Evolutionary conservation across 805 yeast genomes (phyloP).

Genomic region (Blastobotrys mokoenaii): DNA sequence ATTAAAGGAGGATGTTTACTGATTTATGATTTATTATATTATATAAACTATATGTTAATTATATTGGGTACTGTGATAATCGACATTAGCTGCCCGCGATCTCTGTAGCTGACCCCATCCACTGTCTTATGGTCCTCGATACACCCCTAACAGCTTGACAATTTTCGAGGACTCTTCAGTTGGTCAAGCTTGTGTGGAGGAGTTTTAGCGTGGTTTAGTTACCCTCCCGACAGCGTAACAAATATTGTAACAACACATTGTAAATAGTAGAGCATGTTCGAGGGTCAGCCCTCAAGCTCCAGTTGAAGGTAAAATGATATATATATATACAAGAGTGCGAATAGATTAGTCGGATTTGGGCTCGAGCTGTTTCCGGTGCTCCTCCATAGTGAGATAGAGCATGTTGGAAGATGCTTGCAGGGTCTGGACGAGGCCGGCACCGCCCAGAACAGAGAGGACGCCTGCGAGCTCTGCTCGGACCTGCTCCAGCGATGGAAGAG

Average conservation of each 20-base stretch:
- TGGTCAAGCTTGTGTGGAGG: too few relatives aligned
- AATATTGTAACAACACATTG: too few relatives aligned
- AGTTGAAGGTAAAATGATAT: background rate
- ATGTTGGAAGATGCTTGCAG: conserved; percentile 59
- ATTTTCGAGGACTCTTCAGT: too few relatives aligned
- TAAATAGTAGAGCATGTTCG: too few relatives aligned
- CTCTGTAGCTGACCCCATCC: too few relatives aligned
- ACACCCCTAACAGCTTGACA: too few relatives aligned
- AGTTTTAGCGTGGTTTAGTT: too few relatives aligned
- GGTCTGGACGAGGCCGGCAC: conserved; percentile 81
- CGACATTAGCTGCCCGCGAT: too few relatives aligned
- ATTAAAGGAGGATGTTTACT: background rate
- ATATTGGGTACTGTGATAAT: background rate
- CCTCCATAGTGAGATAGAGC: conserved; percentile 67
- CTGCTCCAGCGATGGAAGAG: conserved; percentile 60
- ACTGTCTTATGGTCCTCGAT: too few relatives aligned
- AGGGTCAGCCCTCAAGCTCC: too few relatives aligned
- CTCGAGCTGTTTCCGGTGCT: conserved; percentile 41
- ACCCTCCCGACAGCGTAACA: too few relatives aligned
- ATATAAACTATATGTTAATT: background rate
- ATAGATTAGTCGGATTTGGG: background rate
- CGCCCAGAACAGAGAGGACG: conserved; percentile 72
- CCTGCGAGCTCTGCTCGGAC: conserved; percentile 80
- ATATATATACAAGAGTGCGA: background rate
- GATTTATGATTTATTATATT: background rate